A percentile compares a stretch with the other conserved stretches of the same genome.
Conservation (phyloP, 768 basidiomycete species). For the Lactarius sanguifluus region DNA sequence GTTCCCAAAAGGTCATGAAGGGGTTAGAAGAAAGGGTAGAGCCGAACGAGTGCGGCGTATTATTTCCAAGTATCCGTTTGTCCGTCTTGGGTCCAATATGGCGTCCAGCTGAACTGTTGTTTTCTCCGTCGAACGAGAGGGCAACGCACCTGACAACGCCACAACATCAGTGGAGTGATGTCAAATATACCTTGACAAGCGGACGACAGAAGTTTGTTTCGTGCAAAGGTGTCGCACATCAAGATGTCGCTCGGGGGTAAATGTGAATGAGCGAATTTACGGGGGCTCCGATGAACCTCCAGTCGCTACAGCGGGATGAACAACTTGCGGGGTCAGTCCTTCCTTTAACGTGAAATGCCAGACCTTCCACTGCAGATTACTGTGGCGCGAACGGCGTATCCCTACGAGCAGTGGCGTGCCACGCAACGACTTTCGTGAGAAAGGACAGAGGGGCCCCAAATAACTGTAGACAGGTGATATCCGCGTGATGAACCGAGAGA, state of each 20-base stretch:
- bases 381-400: slow-evolving; percentile 23
- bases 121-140: not conserved
- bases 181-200: not conserved
- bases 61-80: slow-evolving; percentile 5
- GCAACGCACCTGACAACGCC: not conserved
- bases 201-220: slow-evolving; percentile 8
- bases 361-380: slow-evolving; percentile 7
- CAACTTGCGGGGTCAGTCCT: slow-evolving; percentile 3
- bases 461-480: slow-evolving; percentile 2
- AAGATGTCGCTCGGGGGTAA: not conserved
- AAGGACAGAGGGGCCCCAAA: slow-evolving; percentile 5
- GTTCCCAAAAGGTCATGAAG: slow-evolving; percentile 5
- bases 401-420: slow-evolving; percentile 20
- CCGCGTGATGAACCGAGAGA: slow-evolving; percentile 3
- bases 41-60: slow-evolving; percentile 4
- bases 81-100: slow-evolving; percentile 5
- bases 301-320: slow-evolving; percentile 5
- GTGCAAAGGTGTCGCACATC: not conserved
- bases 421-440: slow-evolving; percentile 23
- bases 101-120: not conserved
- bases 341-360: slow-evolving; percentile 1
- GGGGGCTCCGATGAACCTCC: slow-evolving; percentile 11
- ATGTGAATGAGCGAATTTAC: slow-evolving; percentile 9
- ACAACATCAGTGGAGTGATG: slow-evolving; percentile 4
- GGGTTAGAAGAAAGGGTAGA: not conserved